Evolutionary conservation across 1,284 basidiomycete genomes (phyloP), one percentile per base, ranked within the genome.

Genomic region (Irpex rosettiformis): DNA sequence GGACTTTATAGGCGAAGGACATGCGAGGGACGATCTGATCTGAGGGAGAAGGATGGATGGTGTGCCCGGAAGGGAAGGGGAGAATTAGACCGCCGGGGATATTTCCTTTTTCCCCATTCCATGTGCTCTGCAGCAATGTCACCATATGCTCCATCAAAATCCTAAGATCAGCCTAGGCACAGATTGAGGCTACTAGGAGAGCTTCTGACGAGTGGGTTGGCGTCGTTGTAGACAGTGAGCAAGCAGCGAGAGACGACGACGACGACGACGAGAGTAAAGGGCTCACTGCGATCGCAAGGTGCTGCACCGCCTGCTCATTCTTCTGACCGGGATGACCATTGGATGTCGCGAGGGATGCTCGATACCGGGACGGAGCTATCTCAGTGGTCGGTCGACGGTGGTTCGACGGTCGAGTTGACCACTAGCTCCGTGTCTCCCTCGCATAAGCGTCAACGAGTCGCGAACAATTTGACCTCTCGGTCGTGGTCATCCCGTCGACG

Each of bases 1-100:
- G n/a, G 29, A 48, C 49, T 61, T 62, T 66, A 65, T 65, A 67
- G 28, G 51, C 43, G n/a, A n/a, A 45, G 7, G 16, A 7, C 43
- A 18, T 22, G 8, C 21, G 6, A 42, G 30, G 33, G 16, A 11
- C 33, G 11, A 37, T 45, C 21, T 45, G 33, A 37, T 37, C 33
- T 6, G 7, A 37, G 33, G 43, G 21, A 45, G 43, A 22, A 37
- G 33, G 33, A 37, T 37, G 33, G 33, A 37, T 37, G 33, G 33
- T 37, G 16, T 37, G 33, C 33, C 33, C 33, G 33, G 16, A 16
- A 37, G 33, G 33, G 33, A 37, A 37, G 33, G 33, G 16, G 16
- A 16, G 16, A 11, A 8, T 37, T 37, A 37, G 33, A 37, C 16
- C 33, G 11, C 16, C 33, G 11, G 33, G 33, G 33, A 16, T 37